Conservation (phyloP, 176 grass and related monocot genomes). For the Bonia amplexicaulis region DNA sequence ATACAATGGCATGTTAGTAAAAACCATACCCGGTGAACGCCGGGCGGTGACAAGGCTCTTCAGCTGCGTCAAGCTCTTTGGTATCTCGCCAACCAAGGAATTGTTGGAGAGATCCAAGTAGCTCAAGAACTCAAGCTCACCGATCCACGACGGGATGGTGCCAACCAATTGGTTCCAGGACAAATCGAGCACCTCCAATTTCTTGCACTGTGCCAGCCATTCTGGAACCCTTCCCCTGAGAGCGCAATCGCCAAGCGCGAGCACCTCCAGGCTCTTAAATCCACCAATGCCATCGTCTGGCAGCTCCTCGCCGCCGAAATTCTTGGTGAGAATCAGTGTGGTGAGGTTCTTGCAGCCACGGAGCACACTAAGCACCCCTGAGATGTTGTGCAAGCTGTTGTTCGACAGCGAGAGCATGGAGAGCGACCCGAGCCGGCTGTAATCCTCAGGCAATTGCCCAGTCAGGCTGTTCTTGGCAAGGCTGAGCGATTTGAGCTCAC, state of each 20-base stretch:
- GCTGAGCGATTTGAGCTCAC: slow-evolving; percentile 62
- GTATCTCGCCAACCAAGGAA: slow-evolving; percentile 64
- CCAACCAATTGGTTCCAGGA: slow-evolving; percentile 86
- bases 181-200: slow-evolving; percentile 87
- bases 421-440: slow-evolving; percentile 47
- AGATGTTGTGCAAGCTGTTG: slow-evolving; percentile 85
- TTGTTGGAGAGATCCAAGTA: slow-evolving; percentile 97
- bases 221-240: slow-evolving; percentile 60
- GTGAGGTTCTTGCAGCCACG: slow-evolving; percentile 60
- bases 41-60: slow-evolving; percentile 59
- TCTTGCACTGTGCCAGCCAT: slow-evolving; percentile 65
- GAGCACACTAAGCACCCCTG: slow-evolving; percentile 44
- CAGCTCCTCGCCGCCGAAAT: slow-evolving; percentile 75
- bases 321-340: slow-evolving; percentile 82
- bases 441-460: slow-evolving; percentile 53
- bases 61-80: slow-evolving; percentile 63
- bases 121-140: slow-evolving; percentile 59
- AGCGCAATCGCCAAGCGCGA: slow-evolving; percentile 75
- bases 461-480: slow-evolving; percentile 78
- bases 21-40: slow-evolving; percentile 27
- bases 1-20: slow-evolving; percentile 69
- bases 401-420: slow-evolving; percentile 78
- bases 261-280: slow-evolving; percentile 65
- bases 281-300: slow-evolving; percentile 20
- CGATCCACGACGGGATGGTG: slow-evolving; percentile 51